Evolutionary conservation across 106 monocot species (phyloP).

Genomic region (Allium fistulosum): DNA sequence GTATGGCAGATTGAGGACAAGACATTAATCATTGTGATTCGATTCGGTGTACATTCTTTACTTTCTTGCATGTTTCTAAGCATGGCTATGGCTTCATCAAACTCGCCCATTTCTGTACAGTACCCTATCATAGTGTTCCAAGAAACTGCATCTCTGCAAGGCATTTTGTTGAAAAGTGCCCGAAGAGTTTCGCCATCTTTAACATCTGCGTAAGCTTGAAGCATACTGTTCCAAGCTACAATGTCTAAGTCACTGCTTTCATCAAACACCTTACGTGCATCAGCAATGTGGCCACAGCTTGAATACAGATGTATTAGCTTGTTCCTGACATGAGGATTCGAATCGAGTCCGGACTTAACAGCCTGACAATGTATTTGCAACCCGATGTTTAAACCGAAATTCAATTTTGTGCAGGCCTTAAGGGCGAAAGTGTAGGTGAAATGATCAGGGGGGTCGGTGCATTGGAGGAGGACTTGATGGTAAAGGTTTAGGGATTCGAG

Average conservation of each 20-base stretch:
- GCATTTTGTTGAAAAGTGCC: conserved; percentile 34
- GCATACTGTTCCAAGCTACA: conserved; percentile 68
- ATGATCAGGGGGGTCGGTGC: conserved; percentile 23
- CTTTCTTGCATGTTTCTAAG: conserved; percentile 39
- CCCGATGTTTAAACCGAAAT: conserved; percentile 3
- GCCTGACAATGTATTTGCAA: conserved; percentile 42
- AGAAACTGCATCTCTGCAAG: conserved; percentile 33
- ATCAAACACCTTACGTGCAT: conserved; percentile 71
- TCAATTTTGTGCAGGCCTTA: conserved; percentile 38
- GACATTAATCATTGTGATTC: conserved; percentile 33
- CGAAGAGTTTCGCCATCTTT: conserved; percentile 24
- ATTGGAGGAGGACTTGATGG: conserved; percentile 16
- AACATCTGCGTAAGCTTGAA: conserved; percentile 37
- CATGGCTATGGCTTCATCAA: conserved; percentile 28
- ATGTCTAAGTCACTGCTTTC: conserved; percentile 20
- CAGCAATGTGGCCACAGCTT: conserved; percentile 6
- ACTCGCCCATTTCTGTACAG: conserved; percentile 17
- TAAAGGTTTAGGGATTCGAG: conserved; percentile 20
- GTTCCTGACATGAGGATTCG: conserved; percentile 33
- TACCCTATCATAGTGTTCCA: conserved; percentile 57
- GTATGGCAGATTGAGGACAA: conserved; percentile 27
- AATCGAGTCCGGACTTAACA: conserved; percentile 23
- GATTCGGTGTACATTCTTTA: conserved; percentile 16
- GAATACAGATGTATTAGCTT: conserved; percentile 67
- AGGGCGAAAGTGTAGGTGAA: conserved; percentile 67